Evolutionary conservation across 1,284 basidiomycete species (phyloP), one percentile per base, ranked within the genome.

Genomic region (Trichosporon asahii): DNA sequence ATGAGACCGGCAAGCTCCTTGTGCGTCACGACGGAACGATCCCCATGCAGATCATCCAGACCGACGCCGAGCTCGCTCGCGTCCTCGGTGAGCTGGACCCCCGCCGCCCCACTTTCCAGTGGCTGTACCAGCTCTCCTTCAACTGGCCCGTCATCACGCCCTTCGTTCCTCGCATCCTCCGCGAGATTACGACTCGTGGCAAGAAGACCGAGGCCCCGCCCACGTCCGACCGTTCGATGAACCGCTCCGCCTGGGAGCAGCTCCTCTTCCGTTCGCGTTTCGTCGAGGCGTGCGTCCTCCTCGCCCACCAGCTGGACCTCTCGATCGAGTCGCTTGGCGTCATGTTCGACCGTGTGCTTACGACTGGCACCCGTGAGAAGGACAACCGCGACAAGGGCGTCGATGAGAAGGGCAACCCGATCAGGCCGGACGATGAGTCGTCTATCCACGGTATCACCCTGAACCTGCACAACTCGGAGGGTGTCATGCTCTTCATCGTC

Each of bases 251-350:
- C 7, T 76, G 73, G 72, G 78, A 78, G 69, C 75, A 76, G 46
- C 79, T 81, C 14, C 78, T 84, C 33, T 86, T 86, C 82, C 80
- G 84, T 37, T 80, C 81, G 40, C 81, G 84, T 31, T 85, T 85
- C 76, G 78, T 86, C 71, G 84, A 86, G 72, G 85, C 85, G 9
- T 83, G 84, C 14, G 82, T 81, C 60, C 77, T 83, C 31, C 81
- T 86, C 23, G 79, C 85, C 15, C 78, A 82, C 66, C 83, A 85
- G 72, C 78, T 86, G 33, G 85, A 85, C 68, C 78, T 86, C 23
- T 82, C 85, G 0, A 78, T 86, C 65, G 82, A 85, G 71, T 79
- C 83, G 33, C 86, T 95, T 66, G 93, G 94, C 3, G 86, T 86
- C 35, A 84, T 95, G 70, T 86, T 86, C 75, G 85, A 86, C 76